Evolutionary conservation across 1,284 basidiomycete genomes (phyloP).

Genomic region (Trichosporon sp.): DNA sequence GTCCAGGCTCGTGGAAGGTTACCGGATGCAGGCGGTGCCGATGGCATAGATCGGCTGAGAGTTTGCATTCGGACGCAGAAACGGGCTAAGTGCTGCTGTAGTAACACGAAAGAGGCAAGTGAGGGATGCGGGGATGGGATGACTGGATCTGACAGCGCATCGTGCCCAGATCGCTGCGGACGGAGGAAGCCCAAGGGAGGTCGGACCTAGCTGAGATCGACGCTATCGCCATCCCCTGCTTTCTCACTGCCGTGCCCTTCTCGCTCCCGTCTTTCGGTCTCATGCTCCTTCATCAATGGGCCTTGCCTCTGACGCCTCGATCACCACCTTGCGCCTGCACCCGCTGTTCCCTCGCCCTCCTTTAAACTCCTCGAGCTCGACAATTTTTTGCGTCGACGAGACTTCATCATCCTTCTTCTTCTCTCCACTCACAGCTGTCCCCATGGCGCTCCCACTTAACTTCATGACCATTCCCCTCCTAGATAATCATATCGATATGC

Average conservation of each 20-base stretch:
- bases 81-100: not conserved
- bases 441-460: not conserved
- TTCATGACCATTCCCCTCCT: conserved; percentile 1
- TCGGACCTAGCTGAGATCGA: conserved; percentile 2
- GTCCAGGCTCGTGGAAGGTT: conserved; percentile 8
- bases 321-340: not conserved
- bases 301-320: not conserved
- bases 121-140: not conserved
- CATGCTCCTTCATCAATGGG: not conserved
- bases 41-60: not conserved
- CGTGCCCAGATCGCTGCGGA: not conserved
- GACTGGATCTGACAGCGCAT: conserved; percentile 1
- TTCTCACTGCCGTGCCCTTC: not conserved
- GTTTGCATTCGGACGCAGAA: not conserved
- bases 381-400: not conserved
- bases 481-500: conserved; percentile 10
- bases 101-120: not conserved
- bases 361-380: not conserved
- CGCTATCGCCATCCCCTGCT: conserved; percentile 6
- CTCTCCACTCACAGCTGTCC: not conserved
- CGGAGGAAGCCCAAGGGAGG: not conserved
- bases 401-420: not conserved
- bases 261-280: not conserved
- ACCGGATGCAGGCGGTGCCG: not conserved
- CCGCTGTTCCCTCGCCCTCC: not conserved